These are phyloP conservation scores for Pseudogymnoascus sp. DNA, from an alignment of 2,329 filamentous ascomycete species.

Conservation along the genomic window DNA sequence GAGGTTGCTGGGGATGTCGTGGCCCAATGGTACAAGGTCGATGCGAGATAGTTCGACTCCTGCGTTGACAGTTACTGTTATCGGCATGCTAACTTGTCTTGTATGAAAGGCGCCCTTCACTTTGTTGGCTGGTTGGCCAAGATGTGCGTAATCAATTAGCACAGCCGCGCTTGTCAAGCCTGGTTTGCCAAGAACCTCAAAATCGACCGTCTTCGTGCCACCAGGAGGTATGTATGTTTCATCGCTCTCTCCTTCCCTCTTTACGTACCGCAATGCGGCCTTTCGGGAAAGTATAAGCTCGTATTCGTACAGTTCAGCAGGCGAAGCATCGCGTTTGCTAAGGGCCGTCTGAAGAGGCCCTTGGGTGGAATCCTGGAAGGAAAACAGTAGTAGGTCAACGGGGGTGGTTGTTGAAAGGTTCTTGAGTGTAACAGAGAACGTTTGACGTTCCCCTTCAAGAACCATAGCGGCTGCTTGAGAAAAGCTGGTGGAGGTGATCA, in stretches of 20 bases:
- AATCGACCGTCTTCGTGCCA: constrained; percentile 62
- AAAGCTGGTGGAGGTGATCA: constrained; percentile 68
- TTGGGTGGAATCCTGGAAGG: constrained; percentile 83
- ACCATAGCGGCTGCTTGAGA: constrained; percentile 86
- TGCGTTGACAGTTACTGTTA: constrained; percentile 86
- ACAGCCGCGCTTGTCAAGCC: constrained; percentile 73
- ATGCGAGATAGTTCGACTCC: constrained; percentile 76
- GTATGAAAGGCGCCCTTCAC: constrained; percentile 73
- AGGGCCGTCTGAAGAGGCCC: constrained; percentile 68
- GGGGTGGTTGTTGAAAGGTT: constrained; percentile 66
- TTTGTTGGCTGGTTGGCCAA: constrained; percentile 64
- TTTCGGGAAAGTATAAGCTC: constrained; percentile 71
- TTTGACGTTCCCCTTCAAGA: constrained; percentile 76
- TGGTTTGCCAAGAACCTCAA: constrained; percentile 81
- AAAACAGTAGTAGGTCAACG: constrained; percentile 79
- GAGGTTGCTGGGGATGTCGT: constrained; percentile 53
- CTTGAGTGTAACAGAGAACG: constrained; percentile 70
- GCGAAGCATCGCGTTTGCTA: constrained; percentile 66
- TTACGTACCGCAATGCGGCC: constrained; percentile 56
- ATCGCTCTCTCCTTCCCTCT: constrained; percentile 40
- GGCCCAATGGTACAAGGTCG: constrained; percentile 68
- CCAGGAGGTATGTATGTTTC: constrained; percentile 58
- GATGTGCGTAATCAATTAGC: constrained; percentile 77
- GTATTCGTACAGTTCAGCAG: constrained; percentile 77
- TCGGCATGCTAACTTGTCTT: constrained; percentile 69